Conservation (phyloP, 805 yeast species). For the Metschnikowia colocasiae region DNA sequence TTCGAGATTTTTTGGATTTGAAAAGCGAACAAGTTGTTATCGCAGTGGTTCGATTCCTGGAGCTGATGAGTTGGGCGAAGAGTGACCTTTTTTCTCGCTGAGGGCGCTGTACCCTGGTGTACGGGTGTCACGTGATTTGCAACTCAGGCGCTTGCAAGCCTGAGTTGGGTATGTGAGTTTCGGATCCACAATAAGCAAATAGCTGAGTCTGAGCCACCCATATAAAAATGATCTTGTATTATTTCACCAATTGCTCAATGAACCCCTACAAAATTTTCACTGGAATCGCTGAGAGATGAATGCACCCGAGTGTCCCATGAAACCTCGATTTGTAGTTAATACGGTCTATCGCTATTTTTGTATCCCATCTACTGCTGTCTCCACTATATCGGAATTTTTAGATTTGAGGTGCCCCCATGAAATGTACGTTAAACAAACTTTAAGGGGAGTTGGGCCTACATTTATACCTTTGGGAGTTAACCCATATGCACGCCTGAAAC, state of each 20-base stretch:
- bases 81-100: constrained; percentile 1
- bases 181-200: background rate
- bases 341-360: no score
- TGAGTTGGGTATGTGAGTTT: background rate
- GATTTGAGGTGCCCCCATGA: no score
- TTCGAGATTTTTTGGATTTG: background rate
- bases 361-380: no score
- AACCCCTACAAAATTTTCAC: no score
- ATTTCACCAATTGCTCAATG: no score
- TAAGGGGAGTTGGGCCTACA: background rate
- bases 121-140: constrained; percentile 1
- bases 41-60: background rate
- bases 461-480: background rate
- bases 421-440: no score
- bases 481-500: background rate
- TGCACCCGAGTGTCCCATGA: no score
- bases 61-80: background rate
- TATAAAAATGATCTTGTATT: no score
- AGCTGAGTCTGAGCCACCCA: background rate
- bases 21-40: background rate
- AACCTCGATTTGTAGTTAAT: no score
- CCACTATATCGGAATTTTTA: no score
- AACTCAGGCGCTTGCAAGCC: background rate
- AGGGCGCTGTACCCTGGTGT: background rate
- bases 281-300: no score